Conservation (phyloP, 257 asterid species). For the Solanum tarapatanum region DNA sequence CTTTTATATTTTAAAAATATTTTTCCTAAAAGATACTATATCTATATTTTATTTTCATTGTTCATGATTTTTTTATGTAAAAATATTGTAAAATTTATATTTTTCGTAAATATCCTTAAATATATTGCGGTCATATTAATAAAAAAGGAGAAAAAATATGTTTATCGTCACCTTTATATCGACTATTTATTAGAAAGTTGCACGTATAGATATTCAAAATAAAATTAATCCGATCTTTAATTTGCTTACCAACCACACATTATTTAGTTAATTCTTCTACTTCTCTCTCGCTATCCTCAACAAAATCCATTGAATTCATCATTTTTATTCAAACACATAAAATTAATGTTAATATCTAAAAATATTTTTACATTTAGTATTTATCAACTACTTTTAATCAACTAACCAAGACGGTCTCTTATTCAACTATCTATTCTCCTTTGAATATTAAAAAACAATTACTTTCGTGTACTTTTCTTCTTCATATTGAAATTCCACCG, state of each 20-base stretch:
- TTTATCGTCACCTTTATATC: not conserved
- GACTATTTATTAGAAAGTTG: not conserved
- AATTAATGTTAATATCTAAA: not conserved
- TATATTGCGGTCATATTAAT: not conserved
- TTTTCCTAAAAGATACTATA: not conserved
- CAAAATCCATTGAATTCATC: not conserved
- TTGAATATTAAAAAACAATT: not conserved
- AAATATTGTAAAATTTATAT: not conserved
- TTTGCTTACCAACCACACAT: not conserved
- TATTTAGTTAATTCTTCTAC: not conserved
- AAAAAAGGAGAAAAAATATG: no score
- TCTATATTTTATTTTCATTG: not conserved
- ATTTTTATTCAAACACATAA: not conserved
- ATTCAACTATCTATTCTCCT: not conserved
- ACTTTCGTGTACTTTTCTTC: not conserved
- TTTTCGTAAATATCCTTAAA: not conserved
- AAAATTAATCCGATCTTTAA: not conserved
- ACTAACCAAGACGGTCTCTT: not conserved
- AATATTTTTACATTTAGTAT: not conserved
- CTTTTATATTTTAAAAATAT: not conserved
- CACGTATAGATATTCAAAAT: not conserved
- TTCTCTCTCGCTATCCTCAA: not conserved
- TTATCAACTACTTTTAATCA: not conserved
- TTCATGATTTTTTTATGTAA: not conserved
- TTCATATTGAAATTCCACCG: not conserved